A percentile compares a stretch with the other conserved stretches of the same genome.
These are phyloP conservation scores for Cercospora sp. DNA, from an alignment of 2,329 filamentous ascomycete genomes.

Conservation along the genomic window DNA sequence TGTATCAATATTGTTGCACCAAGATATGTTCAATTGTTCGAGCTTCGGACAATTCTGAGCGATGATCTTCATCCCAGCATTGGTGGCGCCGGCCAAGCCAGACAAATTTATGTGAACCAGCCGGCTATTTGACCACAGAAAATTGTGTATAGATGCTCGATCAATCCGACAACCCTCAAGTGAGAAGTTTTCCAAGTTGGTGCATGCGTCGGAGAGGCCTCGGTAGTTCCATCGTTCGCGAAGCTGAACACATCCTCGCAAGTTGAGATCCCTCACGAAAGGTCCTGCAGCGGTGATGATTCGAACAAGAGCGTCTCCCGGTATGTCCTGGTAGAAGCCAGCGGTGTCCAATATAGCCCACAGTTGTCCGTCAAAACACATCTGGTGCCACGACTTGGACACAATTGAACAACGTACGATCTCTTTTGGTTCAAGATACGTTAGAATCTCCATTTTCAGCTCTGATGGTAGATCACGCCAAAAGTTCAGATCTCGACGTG, in stretches of 20 bases:
- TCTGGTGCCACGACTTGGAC: conserved; percentile 73
- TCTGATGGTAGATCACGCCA: conserved; percentile 83
- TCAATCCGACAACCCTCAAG: conserved; percentile 89
- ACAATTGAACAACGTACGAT: conserved; percentile 76
- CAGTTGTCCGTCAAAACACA: conserved; percentile 92
- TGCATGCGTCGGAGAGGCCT: conserved; percentile 78
- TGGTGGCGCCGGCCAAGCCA: conserved; percentile 75
- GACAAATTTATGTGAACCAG: conserved; percentile 85
- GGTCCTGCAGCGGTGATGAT: conserved; percentile 84
- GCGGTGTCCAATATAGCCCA: conserved; percentile 78
- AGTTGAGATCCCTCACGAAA: conserved; percentile 86
- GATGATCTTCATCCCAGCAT: conserved; percentile 83
- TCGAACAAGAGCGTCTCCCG: conserved; percentile 76
- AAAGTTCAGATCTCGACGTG: conserved; percentile 59
- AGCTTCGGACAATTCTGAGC: conserved; percentile 76
- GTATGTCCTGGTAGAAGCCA: conserved; percentile 84
- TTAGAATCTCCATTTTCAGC: conserved; percentile 74
- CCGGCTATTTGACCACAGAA: conserved; percentile 72
- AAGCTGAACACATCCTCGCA: conserved; percentile 87
- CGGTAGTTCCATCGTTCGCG: conserved; percentile 76
- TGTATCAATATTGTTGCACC: conserved; percentile 85
- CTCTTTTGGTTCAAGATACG: conserved; percentile 75
- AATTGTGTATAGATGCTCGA: conserved; percentile 73
- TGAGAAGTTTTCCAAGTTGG: conserved; percentile 82
- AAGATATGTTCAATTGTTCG: conserved; percentile 85